Base-by-base conservation (phyloP, 306 rosid species). In the Canavalia gladiata region DNA sequence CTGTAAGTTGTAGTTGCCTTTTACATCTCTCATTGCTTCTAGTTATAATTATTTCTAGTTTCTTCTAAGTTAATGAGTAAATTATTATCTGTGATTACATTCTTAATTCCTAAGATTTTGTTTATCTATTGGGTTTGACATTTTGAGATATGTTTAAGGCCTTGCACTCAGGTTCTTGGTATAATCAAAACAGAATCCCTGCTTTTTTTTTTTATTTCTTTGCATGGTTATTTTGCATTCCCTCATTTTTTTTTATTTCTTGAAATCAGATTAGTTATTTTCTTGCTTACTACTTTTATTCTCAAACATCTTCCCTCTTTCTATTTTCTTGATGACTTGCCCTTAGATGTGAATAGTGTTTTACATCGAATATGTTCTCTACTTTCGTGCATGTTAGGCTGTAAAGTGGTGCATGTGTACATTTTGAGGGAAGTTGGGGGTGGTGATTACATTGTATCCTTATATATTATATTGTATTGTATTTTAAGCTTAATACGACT, bases 1-100 rank as follows among this genome's bases (percentile, higher is more conserved):
- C 87, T 43, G 92, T 89, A 84, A 86, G 92, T 86, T 71, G 18
- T 60, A 65, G 51, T 62, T 7, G 52, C 71, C 69, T 51, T 74
- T 63, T 62, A 51, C 81, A 64, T 28, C 62, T 39, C 39, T 63
- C 11, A 50, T 47, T 45, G 68, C 47, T 41, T 76, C 65, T 46
- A 29, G 25, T 79, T 54, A 29, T 67, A 30, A 66, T 31, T 67
- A 46, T 74, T 47, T 30, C 43, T 51, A 28, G 70, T 59, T 83
- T 70, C 68, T 47, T 83, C 75, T 42, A 33, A 11, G 43, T 18
- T 34, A 47, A 5, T 45, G 78, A 74, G 62, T 78, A 72, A 50
- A 56, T 39, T 65, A 60, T 64, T 75, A 68, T 55, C 52, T 77
- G 50, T 3, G 8, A 49, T 66, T 59, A 7, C 52, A 66, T 77